These are phyloP conservation scores for Rhinocladiella mackenziei DNA, from an alignment of 2,329 filamentous ascomycete genomes.

Conservation along the genomic window DNA sequence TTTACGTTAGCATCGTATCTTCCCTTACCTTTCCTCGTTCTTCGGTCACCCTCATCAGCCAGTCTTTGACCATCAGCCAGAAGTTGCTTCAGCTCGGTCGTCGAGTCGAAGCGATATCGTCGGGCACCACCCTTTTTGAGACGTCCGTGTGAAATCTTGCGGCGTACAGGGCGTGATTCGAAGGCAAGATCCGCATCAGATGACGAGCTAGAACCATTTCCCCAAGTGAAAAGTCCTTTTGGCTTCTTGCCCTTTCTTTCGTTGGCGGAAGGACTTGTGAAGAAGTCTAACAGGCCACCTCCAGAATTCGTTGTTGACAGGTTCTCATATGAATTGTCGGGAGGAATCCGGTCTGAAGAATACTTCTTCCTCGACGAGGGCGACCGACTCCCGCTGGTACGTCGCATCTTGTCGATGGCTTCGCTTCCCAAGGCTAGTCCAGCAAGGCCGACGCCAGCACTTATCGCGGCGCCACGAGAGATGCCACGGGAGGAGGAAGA, in stretches of 20 bases:
- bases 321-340: conserved; percentile 62
- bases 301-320: conserved; percentile 57
- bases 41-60: conserved; percentile 37
- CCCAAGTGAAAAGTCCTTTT: conserved; percentile 52
- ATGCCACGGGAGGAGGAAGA: conserved; percentile 8
- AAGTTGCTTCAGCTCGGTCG: conserved; percentile 47
- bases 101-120: conserved; percentile 36
- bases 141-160: conserved; percentile 32
- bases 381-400: conserved; percentile 36
- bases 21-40: conserved; percentile 22
- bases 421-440: conserved; percentile 38
- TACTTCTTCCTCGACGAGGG: conserved; percentile 32
- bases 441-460: conserved; percentile 36
- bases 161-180: conserved; percentile 52
- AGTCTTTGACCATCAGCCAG: conserved; percentile 47
- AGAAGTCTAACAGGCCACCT: conserved; percentile 60
- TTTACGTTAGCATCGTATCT: conserved; percentile 19
- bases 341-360: conserved; percentile 42
- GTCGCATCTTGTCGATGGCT: conserved; percentile 25
- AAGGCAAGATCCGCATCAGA: conserved; percentile 67
- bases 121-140: conserved; percentile 22
- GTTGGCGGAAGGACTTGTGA: conserved; percentile 58
- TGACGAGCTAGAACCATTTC: conserved; percentile 64
- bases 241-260: conserved; percentile 41
- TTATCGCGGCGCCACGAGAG: conserved; percentile 33